Conservation (phyloP, 2,329 filamentous ascomycete genomes). For the Claviceps citrina region DNA sequence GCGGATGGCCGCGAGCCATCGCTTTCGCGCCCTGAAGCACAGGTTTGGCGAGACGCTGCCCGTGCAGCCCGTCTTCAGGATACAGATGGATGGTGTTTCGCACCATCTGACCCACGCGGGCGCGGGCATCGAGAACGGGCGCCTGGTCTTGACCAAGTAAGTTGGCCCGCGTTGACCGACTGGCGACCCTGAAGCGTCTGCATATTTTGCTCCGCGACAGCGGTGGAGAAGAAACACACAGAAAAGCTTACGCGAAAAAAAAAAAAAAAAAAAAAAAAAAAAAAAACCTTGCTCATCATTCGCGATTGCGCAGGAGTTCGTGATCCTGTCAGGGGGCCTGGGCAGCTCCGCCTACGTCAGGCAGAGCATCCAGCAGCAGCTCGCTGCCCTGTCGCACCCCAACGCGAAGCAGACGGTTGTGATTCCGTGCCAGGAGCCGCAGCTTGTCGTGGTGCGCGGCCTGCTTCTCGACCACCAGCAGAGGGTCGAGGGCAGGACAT, state of each 20-base stretch:
- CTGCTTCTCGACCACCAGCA: conserved; percentile 36
- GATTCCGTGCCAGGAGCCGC: conserved; percentile 32
- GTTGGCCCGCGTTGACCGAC: no score
- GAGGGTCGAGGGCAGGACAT: conserved; percentile 24
- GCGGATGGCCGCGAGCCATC: conserved; percentile 22
- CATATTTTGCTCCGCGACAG: no score
- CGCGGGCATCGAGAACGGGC: conserved; percentile 23
- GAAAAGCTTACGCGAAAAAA: no score
- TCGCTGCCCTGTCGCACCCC: conserved; percentile 19
- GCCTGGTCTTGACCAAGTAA: conserved; percentile 23
- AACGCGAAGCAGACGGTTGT: conserved; percentile 23
- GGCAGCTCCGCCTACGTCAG: conserved; percentile 32
- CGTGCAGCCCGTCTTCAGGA: conserved; percentile 24
- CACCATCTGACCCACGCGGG: conserved; percentile 23
- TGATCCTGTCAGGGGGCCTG: conserved; percentile 30
- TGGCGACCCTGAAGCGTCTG: no score
- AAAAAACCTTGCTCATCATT: no score
- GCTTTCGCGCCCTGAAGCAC: conserved; percentile 23
- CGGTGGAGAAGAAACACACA: no score
- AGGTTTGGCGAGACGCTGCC: conserved; percentile 30
- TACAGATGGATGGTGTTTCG: conserved; percentile 28
- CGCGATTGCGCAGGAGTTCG: conserved; percentile 18
- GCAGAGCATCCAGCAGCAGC: conserved; percentile 24
- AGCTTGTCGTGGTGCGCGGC: conserved; percentile 39
- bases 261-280: no score